Base-by-base conservation (phyloP, 768 basidiomycete species). In the Gautieria morchelliformis region DNA sequence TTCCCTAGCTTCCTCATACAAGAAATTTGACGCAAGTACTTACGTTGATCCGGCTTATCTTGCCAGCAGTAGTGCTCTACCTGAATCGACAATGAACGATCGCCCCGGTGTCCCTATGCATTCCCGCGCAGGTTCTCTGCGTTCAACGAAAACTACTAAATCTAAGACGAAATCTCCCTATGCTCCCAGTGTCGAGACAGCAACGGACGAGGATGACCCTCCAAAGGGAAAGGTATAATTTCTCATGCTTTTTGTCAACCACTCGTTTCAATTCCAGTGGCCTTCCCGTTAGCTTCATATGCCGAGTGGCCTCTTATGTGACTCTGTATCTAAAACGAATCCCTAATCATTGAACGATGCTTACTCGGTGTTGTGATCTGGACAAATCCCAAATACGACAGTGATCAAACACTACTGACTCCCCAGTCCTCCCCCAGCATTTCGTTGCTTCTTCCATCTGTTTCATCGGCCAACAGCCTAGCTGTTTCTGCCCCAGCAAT, bases 21-120 rank as follows among this genome's bases (percentile, higher is more conserved):
- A 48, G 59, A 63, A 60, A 27, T 70, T 64, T 60, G 59, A 66
- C 20, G 60, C 65, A 50, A 58, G 45, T 9, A 37, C 52, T 42
- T 62, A 67, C 52, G 46, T 66, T 39, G 69, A 70, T 54, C 57
- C 65, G 7, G 66, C 69, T 50, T 63, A 52, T 48, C 62, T 68
- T 19, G 66, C 67, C 27, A 68, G 69, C 60, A 33, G 42, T 44
- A 44, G 42, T 19, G 14, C 20, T 8, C 42, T 22, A 3, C 42
- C 48, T 30, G 48, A 49, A 15, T n/a, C 48, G 12, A 30, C 48
- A n/a, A 22, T 30, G 6, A 12, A 33, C 8, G 12, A 49, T 30
- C 27, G 24, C 8, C 22, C 48, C 24, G 24, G 4, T 27, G 24
- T 4, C 48, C 27, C 3, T 8, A 24, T 11, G n/a, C 48, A 24